Percentiles rank a stretch among this genome's conserved stretches.
These are phyloP conservation scores for Tetrahymena malaccensis DNA, from an alignment of 73 alveolate species.

Conservation along the genomic window DNA sequence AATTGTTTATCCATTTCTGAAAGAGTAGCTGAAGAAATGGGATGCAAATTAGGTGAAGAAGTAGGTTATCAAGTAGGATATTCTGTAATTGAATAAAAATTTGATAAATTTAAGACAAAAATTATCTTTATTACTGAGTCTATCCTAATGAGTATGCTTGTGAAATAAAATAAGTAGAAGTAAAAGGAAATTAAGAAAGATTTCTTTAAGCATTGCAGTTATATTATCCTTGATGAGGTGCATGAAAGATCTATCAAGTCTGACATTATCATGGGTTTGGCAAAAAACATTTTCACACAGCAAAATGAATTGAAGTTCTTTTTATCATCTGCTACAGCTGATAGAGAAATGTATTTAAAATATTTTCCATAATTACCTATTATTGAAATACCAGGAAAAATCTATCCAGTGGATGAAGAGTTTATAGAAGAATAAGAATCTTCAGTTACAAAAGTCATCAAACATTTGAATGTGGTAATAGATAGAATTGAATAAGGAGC, in stretches of 20 bases:
- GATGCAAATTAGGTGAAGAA: slow-evolving; percentile 55
- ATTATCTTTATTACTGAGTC: slow-evolving; percentile 39
- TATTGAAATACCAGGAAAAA: neutral
- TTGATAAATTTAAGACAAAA: slow-evolving; percentile 80
- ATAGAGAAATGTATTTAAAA: neutral
- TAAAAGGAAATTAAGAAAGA: neutral
- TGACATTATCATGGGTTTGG: slow-evolving; percentile 90
- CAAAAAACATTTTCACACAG: slow-evolving; percentile 53
- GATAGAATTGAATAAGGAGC: neutral
- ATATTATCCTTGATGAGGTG: slow-evolving; percentile 69
- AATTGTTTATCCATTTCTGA: slow-evolving; percentile 83
- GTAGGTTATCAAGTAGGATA: slow-evolving; percentile 80
- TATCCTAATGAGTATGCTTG: neutral
- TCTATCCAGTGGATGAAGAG: neutral
- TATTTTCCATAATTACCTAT: neutral
- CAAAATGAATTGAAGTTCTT: slow-evolving; percentile 47
- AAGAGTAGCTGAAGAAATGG: slow-evolving; percentile 83
- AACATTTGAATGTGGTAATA: neutral
- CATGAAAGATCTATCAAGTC: slow-evolving; percentile 74
- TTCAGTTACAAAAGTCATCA: neutral
- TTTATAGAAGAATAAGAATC: neutral
- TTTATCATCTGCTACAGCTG: slow-evolving; percentile 62
- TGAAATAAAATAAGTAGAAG: neutral
- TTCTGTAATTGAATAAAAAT: slow-evolving; percentile 67
- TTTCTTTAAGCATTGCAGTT: neutral